Evolutionary conservation across 1,284 basidiomycete species (phyloP).

Genomic region (Apiotrichum sp.): DNA sequence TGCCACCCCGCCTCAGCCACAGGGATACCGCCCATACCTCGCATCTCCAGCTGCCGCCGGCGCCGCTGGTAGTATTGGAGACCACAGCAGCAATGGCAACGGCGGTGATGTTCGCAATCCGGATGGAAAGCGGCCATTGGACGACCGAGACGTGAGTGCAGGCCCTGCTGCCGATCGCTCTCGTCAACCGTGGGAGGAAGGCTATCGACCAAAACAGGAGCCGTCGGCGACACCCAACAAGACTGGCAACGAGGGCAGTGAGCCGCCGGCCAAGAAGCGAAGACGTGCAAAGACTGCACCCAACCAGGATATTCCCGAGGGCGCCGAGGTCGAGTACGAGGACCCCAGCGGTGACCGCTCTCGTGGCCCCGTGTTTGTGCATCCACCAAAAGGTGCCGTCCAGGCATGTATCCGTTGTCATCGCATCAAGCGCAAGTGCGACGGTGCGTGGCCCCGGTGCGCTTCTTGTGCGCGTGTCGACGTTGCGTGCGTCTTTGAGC

Average conservation of each 20-base stretch:
- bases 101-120: neutral
- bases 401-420: slow-evolving; percentile 43
- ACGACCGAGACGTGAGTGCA: neutral
- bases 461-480: slow-evolving; percentile 36
- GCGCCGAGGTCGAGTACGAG: slow-evolving; percentile 27
- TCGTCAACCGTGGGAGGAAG: slow-evolving; percentile 2
- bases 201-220: neutral
- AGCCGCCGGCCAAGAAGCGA: slow-evolving; percentile 7
- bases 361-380: slow-evolving; percentile 35
- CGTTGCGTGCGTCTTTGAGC: slow-evolving; percentile 40
- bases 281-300: slow-evolving; percentile 1
- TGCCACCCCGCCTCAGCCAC: neutral
- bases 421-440: slow-evolving; percentile 42
- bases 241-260: neutral
- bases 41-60: neutral
- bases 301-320: slow-evolving; percentile 14
- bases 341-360: slow-evolving; percentile 29
- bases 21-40: slow-evolving; percentile 2
- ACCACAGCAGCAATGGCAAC: neutral
- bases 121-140: neutral
- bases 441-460: slow-evolving; percentile 35
- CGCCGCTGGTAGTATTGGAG: neutral
- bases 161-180: neutral
- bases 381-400: slow-evolving; percentile 32
- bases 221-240: neutral